Base-by-base conservation (phyloP, 106 monocot species). In the Allium cepa region DNA sequence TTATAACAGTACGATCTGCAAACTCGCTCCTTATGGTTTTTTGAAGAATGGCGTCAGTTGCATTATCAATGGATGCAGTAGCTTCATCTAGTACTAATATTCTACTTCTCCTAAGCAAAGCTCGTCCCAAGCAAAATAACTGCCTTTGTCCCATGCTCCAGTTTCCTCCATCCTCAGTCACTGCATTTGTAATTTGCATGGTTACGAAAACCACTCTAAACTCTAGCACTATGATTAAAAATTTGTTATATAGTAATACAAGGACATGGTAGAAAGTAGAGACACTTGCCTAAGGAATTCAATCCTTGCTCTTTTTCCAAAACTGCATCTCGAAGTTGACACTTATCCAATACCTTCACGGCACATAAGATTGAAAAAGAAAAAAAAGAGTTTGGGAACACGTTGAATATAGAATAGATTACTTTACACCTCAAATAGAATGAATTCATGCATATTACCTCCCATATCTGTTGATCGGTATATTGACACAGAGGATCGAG, bases 91-190 rank as follows among this genome's bases (percentile, higher is more conserved):
- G 92, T 7, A 92, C 89, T 15, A 97, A 56, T 70, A 97, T 92
- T 0, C 75, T 80, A 57, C 89, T 84, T 77, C 86, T 80, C 75
- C 74, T 89, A 49, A 97, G 59, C 27, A 97, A 65, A 47, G 97
- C 88, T 45, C 92, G 83, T 0, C 97, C 89, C 64, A 97, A 75
- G 68, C 97, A 97, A 66, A 97, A 97, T 36, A 97, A 67, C 63
- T 97, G 97, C 7, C 92, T 55, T 55, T 97, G 97, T 10, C 97
- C 97, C 80, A 92, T 82, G 77, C 97, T 97, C 97, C 97, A 97
- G 56, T 97, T 97, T 9, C 86, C 86, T 66, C 97, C 97, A 69
- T 89, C 92, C 76, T 97, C 92, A n/a, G 80, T 76, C 63, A 97
- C 96, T 58, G 74, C 58, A 69, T 22, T 64, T 9, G 60, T 56